Percentiles rank a stretch among this genome's conserved stretches.
These are phyloP conservation scores for Wickerhamiella kazuoi DNA, from an alignment of 805 yeast genomes.

Conservation along the genomic window DNA sequence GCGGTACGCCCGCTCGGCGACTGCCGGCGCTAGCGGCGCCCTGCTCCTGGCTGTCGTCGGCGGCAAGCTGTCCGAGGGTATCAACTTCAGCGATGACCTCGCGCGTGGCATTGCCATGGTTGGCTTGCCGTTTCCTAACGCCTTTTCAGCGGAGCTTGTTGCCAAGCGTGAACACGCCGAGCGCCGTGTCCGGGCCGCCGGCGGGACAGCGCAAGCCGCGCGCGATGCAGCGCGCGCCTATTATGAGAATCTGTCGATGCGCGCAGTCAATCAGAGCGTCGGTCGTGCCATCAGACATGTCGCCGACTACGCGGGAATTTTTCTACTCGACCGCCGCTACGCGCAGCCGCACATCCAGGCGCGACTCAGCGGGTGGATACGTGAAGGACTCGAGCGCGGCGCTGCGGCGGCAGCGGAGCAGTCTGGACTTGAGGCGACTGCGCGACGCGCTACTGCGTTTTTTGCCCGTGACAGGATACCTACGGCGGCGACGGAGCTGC, in stretches of 20 bases:
- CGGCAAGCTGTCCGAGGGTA: slow-evolving; percentile 85
- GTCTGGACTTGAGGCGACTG: no score
- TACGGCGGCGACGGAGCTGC: no score
- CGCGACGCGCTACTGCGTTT: no score
- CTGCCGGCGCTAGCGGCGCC: slow-evolving; percentile 32
- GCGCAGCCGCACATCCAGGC: slow-evolving; percentile 27
- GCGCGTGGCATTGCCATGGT: slow-evolving; percentile 76
- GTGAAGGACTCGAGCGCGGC: slow-evolving; percentile 18
- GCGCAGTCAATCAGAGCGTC: slow-evolving; percentile 79
- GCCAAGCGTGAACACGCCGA: slow-evolving; percentile 55
- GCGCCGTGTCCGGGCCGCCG: slow-evolving; percentile 28
- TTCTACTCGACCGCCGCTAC: slow-evolving; percentile 53
- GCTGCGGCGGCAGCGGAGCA: no score
- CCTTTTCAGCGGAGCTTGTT: slow-evolving; percentile 60
- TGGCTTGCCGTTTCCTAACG: slow-evolving; percentile 82
- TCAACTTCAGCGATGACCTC: slow-evolving; percentile 72
- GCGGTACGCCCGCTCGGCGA: slow-evolving; percentile 32
- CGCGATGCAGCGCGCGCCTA: slow-evolving; percentile 33
- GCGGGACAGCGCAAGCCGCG: slow-evolving; percentile 26
- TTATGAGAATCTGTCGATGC: slow-evolving; percentile 75
- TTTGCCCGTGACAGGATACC: no score
- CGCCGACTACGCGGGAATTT: slow-evolving; percentile 62
- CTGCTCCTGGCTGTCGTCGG: slow-evolving; percentile 73
- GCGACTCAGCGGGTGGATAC: slow-evolving; percentile 64
- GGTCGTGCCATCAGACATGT: slow-evolving; percentile 82